Conservation (phyloP, 2,329 filamentous ascomycete genomes). For the Colletotrichum chlorophyti region DNA sequence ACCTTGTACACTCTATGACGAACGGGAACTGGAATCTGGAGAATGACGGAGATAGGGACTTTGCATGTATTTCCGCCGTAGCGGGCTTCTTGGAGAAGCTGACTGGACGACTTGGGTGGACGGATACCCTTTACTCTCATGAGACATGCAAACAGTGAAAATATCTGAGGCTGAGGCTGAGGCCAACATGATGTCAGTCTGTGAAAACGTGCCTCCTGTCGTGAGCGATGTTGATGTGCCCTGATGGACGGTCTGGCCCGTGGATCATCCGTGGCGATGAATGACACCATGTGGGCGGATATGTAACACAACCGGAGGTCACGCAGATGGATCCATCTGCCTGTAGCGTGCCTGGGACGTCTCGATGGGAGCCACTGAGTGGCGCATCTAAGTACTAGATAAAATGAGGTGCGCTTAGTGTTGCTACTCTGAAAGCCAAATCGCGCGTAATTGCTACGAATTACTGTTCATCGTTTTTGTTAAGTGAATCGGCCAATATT, state of each 20-base stretch:
- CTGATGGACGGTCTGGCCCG: constrained; percentile 20
- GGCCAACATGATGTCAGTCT: constrained; percentile 20
- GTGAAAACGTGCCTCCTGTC: neutral
- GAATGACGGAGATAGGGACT: neutral
- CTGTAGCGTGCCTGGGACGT: constrained; percentile 10
- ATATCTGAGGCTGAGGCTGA: neutral
- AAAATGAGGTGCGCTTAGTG: constrained; percentile 9
- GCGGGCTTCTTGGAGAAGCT: neutral
- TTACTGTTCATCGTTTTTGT: no score
- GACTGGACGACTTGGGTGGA: neutral
- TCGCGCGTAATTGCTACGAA: constrained; percentile 1
- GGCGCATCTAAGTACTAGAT: neutral
- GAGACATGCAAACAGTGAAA: neutral
- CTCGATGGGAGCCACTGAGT: neutral
- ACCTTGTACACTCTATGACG: neutral
- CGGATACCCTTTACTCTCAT: neutral
- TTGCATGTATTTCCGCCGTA: neutral
- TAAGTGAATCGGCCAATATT: constrained; percentile 3
- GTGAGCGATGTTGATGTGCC: neutral
- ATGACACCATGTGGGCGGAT: constrained; percentile 10
- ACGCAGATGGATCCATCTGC: constrained; percentile 19
- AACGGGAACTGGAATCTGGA: neutral
- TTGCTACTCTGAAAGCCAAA: neutral
- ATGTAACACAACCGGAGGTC: constrained; percentile 5
- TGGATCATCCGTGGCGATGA: constrained; percentile 14